These are phyloP conservation scores for Staphylotrichum tortipilum DNA, from an alignment of 495 filamentous ascomycete genomes.

Conservation along the genomic window DNA sequence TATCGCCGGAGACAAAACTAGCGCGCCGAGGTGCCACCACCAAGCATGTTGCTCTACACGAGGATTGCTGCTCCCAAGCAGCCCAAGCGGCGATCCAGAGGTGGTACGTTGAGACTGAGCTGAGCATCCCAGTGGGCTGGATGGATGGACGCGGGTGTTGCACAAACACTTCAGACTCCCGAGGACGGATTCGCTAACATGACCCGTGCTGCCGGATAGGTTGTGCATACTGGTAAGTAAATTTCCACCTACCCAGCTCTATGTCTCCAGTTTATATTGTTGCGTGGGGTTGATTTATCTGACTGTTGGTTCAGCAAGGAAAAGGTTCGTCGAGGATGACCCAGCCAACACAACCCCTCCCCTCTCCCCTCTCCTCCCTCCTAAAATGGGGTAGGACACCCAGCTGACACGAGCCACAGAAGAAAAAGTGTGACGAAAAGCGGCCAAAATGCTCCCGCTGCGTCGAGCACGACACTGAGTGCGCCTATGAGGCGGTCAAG, in stretches of 20 bases:
- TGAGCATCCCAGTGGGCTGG: no score
- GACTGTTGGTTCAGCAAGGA: conserved; percentile 25
- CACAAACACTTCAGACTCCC: no score
- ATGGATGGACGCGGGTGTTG: no score
- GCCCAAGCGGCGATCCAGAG: conserved; percentile 53
- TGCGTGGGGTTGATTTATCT: conserved; percentile 12
- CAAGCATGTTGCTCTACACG: conserved; percentile 49
- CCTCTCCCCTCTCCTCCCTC: no score
- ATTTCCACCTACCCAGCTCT: neutral
- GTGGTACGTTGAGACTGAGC: conserved; percentile 42
- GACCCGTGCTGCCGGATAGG: conserved; percentile 28
- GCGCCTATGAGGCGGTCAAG: conserved; percentile 49
- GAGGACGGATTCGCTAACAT: neutral
- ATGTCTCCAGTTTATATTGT: no score
- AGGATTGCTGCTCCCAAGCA: conserved; percentile 48
- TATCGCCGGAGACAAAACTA: neutral
- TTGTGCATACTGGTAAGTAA: conserved; percentile 50
- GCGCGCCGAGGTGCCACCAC: no score
- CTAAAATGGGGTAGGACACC: no score
- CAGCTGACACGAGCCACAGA: conserved; percentile 27
- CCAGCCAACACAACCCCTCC: no score
- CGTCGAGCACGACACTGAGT: conserved; percentile 42
- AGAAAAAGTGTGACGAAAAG: conserved; percentile 59
- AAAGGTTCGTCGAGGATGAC: conserved; percentile 19
- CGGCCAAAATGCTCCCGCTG: conserved; percentile 52